Evolutionary conservation across 1,284 basidiomycete genomes (phyloP), one percentile per base, ranked within the genome.

Genomic region (Heliocybe sulcata): DNA sequence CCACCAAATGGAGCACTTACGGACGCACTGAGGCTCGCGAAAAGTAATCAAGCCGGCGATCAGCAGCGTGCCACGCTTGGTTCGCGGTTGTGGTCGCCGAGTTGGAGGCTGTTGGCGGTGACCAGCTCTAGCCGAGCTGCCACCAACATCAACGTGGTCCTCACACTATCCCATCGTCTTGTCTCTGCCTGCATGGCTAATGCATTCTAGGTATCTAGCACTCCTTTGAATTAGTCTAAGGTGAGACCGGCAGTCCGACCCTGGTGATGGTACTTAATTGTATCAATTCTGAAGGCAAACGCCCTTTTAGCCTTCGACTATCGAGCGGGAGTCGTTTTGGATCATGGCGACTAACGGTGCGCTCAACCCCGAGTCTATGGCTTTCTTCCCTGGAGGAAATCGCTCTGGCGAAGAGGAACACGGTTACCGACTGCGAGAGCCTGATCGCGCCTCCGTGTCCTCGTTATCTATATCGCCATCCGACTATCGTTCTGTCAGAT

Each of bases 401-500:
- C 25, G 47, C 42, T n/a, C 55, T 49, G 20, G 54, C 56, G n/a
- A 56, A 57, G 58, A 58, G 25, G 53, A 53, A 22, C 29, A 45
- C 16, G 52, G 42, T 42, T 45, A 33, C 27, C 26, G 51, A 31
- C 51, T 35, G 16, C n/a, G 20, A 52, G 27, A 31, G 26, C 27
- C 20, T 33, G 51, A 31, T 31, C 51, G 26, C 51, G 12, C 51
- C 16, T 52, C 51, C 33, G 12, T 52, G 27, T 52, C 51, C 51
- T 52, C 51, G 26, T 20, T 33, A 25, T 52, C 51, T 35, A 31
- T 52, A 23, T 52, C 84, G 45, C 74, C 83, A 27, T 79, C 80
- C 48, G 85, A 87, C 58, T 82, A 77, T 63, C 81, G 80, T 57
- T 87, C 86, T 20, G 70, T 82, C 53, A 79, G 76, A 63, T 85